Conservation (phyloP, 495 filamentous ascomycete species). For the Penicillium flavigenum region DNA sequence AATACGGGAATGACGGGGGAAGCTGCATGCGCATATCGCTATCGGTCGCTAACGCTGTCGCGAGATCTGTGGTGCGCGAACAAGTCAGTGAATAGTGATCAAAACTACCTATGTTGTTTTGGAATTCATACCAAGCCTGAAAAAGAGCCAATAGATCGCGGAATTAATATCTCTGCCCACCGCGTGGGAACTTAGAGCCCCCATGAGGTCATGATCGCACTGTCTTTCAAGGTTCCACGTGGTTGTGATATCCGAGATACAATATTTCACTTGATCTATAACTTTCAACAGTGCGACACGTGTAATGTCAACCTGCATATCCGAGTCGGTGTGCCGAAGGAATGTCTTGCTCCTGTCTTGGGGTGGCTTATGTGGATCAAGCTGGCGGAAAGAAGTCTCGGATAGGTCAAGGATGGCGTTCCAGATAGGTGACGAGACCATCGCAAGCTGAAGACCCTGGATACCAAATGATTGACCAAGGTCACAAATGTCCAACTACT, state of each 20-base stretch:
- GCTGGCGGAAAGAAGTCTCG: constrained; percentile 21
- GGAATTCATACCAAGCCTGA: constrained; percentile 33
- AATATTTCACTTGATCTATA: constrained; percentile 16
- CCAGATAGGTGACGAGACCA: constrained; percentile 22
- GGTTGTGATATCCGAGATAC: constrained; percentile 16
- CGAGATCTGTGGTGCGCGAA: constrained; percentile 25
- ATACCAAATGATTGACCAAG: constrained; percentile 36
- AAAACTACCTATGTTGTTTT: background rate
- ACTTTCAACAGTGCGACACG: constrained; percentile 14
- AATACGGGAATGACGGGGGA: constrained; percentile 22
- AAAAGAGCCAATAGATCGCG: constrained; percentile 38
- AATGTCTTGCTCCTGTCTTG: background rate
- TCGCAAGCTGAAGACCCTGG: constrained; percentile 30
- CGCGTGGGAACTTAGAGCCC: constrained; percentile 20
- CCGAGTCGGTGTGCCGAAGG: background rate
- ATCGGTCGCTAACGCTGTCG: constrained; percentile 30
- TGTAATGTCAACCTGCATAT: constrained; percentile 11
- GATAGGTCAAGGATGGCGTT: constrained; percentile 29
- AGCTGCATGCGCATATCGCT: constrained; percentile 23
- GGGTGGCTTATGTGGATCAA: constrained; percentile 4
- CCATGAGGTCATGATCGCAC: constrained; percentile 12
- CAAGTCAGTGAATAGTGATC: background rate
- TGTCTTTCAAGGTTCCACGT: constrained; percentile 19
- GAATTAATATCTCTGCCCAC: constrained; percentile 24
- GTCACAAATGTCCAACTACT: constrained; percentile 37